phyloP scores from a whole-genome alignment of 139 green algal species.

The Dunaliella primolecta region DNA sequence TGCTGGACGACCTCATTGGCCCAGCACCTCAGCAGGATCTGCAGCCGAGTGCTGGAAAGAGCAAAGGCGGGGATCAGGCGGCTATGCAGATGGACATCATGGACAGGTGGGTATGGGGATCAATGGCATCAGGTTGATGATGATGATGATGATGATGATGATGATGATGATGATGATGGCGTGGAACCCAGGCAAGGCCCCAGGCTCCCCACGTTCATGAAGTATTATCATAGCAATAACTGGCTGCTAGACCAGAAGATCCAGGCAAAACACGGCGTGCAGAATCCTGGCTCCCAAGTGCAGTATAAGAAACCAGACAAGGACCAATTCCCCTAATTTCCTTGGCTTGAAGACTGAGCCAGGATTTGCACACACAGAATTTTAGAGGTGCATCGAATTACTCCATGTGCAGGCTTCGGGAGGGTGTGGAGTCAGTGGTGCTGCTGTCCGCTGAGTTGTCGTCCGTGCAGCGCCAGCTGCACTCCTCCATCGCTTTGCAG shows the following conservation, averaged over 20 bases:
- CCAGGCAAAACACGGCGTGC: neutral
- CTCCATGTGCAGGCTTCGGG: slow-evolving; percentile 9
- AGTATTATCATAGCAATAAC: too few species aligned
- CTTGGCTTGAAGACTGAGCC: too few species aligned
- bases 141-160: neutral
- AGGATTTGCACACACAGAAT: too few species aligned
- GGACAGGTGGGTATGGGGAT: neutral
- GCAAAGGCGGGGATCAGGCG: neutral
- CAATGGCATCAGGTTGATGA: neutral
- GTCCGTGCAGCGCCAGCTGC: slow-evolving; percentile 29
- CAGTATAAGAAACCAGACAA: too few species aligned
- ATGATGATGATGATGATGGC: neutral
- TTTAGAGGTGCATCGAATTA: too few species aligned
- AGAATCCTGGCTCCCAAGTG: too few species aligned
- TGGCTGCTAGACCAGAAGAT: neutral
- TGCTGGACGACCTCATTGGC: slow-evolving; percentile 17
- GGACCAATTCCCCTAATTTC: too few species aligned
- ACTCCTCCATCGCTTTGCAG: slow-evolving; percentile 3
- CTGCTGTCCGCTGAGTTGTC: slow-evolving; percentile 45
- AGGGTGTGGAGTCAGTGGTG: slow-evolving; percentile 47
- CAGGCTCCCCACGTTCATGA: too few species aligned
- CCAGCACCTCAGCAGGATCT: neutral
- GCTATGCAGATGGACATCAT: neutral
- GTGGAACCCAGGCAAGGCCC: neutral
- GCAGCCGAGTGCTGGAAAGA: neutral